Evolutionary conservation across 345 rosid species (phyloP), one percentile per base, ranked within the genome.

Genomic region (Isatis tinctoria): DNA sequence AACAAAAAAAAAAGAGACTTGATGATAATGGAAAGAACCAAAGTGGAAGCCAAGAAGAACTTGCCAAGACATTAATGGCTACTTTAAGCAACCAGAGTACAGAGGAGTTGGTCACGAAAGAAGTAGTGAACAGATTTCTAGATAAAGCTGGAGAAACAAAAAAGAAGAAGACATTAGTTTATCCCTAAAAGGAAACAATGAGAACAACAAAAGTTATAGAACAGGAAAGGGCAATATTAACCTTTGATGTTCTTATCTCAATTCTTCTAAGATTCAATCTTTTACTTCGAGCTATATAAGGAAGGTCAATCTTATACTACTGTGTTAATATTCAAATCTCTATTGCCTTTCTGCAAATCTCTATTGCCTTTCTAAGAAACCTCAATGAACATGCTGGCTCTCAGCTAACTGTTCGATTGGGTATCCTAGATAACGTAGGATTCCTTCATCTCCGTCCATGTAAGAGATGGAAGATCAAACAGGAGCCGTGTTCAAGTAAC

Each of bases 401-500:
- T 59, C 74, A 75, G 78, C 78, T 54, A 74, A 40, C 82, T 85
- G 67, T 30, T 74, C 78, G 2, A 74, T 74, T 10, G 73, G 78
- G 6, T 74, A 74, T 20, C 78, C 78, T 0, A 73, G 67, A 51
- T 67, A 74, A 9, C 78, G 73, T 13, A 74, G 28, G 26, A 66
- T 59, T 10, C 98, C 98, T 82, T 88, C 97, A 74, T 95, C 99
- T 2, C 97, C 99, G 60, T 95, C 97, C 10, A 88, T 92, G 74
- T 90, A 95, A 69, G 89, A 90, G 66, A 95, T 87, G n/a, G 96
- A 81, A 2, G 97, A 95, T 39, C 84, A 80, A 28, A 92, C 97
- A 5, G 98, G 99, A 60, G 99, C 97, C 0, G 97, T 94, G 78
- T 94, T 94, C 70, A 90, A 78, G 65, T 92, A 94, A 39, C 99